Conservation (phyloP, 768 basidiomycete genomes). For the Collybia mongolica region DNA sequence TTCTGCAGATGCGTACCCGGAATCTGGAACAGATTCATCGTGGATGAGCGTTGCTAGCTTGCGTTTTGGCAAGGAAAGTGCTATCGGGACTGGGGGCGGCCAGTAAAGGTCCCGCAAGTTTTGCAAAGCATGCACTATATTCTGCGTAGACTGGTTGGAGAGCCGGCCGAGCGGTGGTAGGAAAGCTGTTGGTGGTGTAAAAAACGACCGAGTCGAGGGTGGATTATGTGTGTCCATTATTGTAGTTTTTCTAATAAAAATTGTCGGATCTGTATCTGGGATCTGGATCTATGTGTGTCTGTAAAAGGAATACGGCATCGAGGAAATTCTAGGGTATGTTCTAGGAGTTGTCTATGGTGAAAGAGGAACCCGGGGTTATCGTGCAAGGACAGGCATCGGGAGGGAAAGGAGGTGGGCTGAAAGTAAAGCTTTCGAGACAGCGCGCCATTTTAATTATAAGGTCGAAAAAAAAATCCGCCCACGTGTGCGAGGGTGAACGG, state of each 20-base stretch:
- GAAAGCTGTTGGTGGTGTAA: constrained; percentile 28
- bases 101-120: constrained; percentile 55
- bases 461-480: constrained; percentile 5
- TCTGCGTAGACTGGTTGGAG: constrained; percentile 25
- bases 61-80: constrained; percentile 27
- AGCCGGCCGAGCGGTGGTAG: constrained; percentile 60
- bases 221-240: neutral
- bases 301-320: neutral
- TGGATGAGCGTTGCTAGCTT: constrained; percentile 29
- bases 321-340: constrained; percentile 1
- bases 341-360: constrained; percentile 16
- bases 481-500: constrained; percentile 12
- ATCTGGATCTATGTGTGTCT: neutral
- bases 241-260: neutral
- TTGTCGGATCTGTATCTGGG: neutral
- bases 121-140: constrained; percentile 38
- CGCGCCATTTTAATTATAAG: constrained; percentile 2
- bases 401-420: constrained; percentile 1
- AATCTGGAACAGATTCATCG: constrained; percentile 56
- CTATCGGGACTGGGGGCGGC: constrained; percentile 28
- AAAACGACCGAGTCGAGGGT: neutral
- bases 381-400: constrained; percentile 50
- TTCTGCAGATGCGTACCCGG: constrained; percentile 77
- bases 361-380: constrained; percentile 45
- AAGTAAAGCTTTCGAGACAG: too few species aligned